Base-by-base conservation (phyloP, 768 basidiomycete genomes). In the Baorangia bicolor region DNA sequence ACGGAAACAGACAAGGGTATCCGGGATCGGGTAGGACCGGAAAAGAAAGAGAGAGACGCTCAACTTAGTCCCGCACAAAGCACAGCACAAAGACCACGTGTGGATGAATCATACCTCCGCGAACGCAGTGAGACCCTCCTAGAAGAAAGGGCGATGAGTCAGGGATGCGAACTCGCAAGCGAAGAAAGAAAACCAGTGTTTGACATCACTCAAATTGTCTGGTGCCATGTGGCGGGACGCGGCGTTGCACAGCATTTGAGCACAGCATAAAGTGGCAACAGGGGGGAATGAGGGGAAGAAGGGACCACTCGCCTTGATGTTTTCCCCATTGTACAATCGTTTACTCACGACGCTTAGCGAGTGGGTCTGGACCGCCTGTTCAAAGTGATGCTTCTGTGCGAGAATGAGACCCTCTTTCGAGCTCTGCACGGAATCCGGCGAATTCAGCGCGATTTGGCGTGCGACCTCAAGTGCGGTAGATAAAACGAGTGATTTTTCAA, bases 381-480 rank as follows among this genome's bases (percentile, higher is more conserved):
- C 78, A 40, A 83, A 70, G 38, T 78, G 77, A n/a, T 77, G 75
- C 39, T 76, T 73, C 57, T 85, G 80, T 2, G 81, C 73, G 3
- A 87, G 68, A 16, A 88, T 50, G 10, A 94, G 73, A 1, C 79
- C 87, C n/a, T 78, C 75, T 68, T 93, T 94, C 3, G 90, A 87
- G 43, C 81, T 78, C 60, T 88, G 87, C 1, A 93, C 85, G 0
- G 91, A 78, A 67, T 93, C 92, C 0, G 92, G 92, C 1, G 89
- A 91, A 62, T 88, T 89, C 23, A 66, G 64, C 16, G 71, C 71
- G 57, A 93, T 84, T 51, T 80, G 73, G 49, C 76, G 71, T 3
- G 92, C 91, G 53, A 84, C 69, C 4, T 74, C 72, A 28, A 93
- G 69, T 3, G 92, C 91, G 9, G 83, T 77, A 7, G 80, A 60